phyloP scores from a whole-genome alignment of 176 grass and related monocot genomes.

The Metroxylon sagu region DNA sequence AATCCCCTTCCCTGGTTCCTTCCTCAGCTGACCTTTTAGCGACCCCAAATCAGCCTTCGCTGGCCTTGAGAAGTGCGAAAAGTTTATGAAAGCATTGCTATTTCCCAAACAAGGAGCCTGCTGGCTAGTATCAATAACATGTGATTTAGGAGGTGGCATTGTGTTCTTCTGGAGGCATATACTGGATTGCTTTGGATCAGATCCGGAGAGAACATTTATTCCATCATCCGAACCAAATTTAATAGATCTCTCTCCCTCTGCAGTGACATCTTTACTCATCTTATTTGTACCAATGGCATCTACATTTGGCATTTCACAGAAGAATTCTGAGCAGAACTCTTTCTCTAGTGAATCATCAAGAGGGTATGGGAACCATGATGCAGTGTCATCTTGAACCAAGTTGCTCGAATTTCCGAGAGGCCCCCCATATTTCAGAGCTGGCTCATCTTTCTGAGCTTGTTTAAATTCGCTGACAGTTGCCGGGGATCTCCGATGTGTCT shows the following conservation, averaged over 20 bases:
- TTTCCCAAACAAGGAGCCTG: constrained; percentile 1
- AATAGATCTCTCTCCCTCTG: constrained; percentile 3
- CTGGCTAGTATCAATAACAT: background rate
- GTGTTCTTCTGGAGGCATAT: background rate
- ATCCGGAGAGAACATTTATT: background rate
- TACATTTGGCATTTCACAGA: constrained; percentile 30
- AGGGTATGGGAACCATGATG: constrained; percentile 47
- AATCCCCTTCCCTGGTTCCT: constrained; percentile 4
- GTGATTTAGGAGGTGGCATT: constrained; percentile 4
- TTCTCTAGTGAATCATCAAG: constrained; percentile 55
- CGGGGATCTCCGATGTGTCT: constrained; percentile 29
- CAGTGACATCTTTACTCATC: background rate
- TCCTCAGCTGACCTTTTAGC: background rate
- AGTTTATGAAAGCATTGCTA: background rate
- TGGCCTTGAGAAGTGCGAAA: constrained; percentile 27
- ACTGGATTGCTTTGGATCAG: background rate
- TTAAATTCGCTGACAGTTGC: background rate
- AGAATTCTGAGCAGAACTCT: constrained; percentile 65
- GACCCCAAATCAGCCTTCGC: constrained; percentile 5
- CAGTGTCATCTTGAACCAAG: constrained; percentile 28
- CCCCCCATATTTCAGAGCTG: background rate
- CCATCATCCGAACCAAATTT: constrained; percentile 3
- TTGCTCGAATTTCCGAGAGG: constrained; percentile 20
- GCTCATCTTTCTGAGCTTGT: constrained; percentile 17
- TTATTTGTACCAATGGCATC: background rate